A percentile compares a stretch with the other conserved stretches of the same genome.
phyloP scores from a whole-genome alignment of 1,284 basidiomycete genomes.

The Wolfiporia cocos region DNA sequence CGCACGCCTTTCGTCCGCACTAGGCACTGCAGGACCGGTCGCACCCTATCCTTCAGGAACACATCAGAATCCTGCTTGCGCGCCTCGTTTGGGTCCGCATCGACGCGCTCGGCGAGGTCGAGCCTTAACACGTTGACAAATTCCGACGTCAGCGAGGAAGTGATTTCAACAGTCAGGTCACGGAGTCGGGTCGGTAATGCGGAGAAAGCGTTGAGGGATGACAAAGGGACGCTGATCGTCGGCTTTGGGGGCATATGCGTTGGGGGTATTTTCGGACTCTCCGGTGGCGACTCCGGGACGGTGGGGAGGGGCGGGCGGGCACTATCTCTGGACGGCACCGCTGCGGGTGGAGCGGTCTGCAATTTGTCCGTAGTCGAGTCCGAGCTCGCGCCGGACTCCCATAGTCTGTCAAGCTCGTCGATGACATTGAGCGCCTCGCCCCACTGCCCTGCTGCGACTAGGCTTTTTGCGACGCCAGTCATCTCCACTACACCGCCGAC shows the following conservation, averaged over 20 bases:
- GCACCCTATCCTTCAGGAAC: slow-evolving; percentile 52
- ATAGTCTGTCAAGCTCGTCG: slow-evolving; percentile 68
- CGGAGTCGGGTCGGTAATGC: slow-evolving; percentile 67
- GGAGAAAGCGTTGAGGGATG: slow-evolving; percentile 63
- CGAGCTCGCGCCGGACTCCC: slow-evolving; percentile 32
- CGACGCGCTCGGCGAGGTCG: slow-evolving; percentile 56
- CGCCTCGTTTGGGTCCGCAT: slow-evolving; percentile 12
- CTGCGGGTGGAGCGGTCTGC: slow-evolving; percentile 5
- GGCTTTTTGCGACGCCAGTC: slow-evolving; percentile 58
- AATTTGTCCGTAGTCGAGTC: background rate
- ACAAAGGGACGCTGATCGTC: slow-evolving; percentile 39
- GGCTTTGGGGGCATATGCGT: slow-evolving; percentile 10
- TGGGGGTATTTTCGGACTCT: slow-evolving; percentile 14
- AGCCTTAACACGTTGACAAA: slow-evolving; percentile 65
- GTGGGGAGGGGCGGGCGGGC: slow-evolving; percentile 21
- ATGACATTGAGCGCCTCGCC: slow-evolving; percentile 75
- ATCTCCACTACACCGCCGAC: slow-evolving; percentile 74
- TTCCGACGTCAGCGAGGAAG: slow-evolving; percentile 73
- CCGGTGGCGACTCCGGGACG: slow-evolving; percentile 28
- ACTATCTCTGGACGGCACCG: slow-evolving; percentile 11
- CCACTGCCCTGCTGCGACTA: slow-evolving; percentile 83
- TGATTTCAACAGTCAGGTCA: slow-evolving; percentile 64
- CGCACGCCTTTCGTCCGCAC: slow-evolving; percentile 71
- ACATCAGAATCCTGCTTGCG: slow-evolving; percentile 27
- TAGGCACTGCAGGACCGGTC: slow-evolving; percentile 72